These are phyloP conservation scores for Neofusicoccum cordaticola DNA, from an alignment of 2,329 filamentous ascomycete genomes.

Conservation along the genomic window DNA sequence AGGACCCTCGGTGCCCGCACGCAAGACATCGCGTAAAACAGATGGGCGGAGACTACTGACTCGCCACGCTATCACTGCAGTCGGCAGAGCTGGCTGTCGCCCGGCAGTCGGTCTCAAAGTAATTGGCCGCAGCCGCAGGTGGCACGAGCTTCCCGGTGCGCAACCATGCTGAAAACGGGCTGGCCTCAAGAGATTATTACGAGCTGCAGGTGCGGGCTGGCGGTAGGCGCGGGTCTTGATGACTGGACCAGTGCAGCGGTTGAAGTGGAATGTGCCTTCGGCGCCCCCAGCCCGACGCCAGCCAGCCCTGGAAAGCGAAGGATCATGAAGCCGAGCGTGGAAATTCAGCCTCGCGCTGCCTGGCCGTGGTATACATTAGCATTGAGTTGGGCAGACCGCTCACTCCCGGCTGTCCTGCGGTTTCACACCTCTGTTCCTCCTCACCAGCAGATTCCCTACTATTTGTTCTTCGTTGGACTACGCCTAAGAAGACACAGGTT, in stretches of 20 bases:
- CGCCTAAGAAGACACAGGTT: constrained; percentile 18
- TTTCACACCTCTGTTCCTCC: constrained; percentile 10
- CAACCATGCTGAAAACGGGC: neutral
- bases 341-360: constrained; percentile 6
- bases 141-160: neutral
- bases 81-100: neutral
- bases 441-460: neutral
- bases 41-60: neutral
- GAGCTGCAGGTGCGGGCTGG: neutral
- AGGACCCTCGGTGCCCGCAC: neutral
- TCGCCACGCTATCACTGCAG: neutral
- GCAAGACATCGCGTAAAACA: neutral
- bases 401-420: constrained; percentile 18
- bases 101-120: neutral
- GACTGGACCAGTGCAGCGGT: neutral
- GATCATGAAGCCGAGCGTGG: constrained; percentile 14
- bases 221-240: neutral
- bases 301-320: constrained; percentile 12
- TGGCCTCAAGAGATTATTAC: neutral
- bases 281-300: neutral
- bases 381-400: constrained; percentile 13
- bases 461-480: neutral
- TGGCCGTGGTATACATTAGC: neutral
- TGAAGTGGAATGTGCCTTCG: neutral
- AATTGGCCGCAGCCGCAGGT: neutral